phyloP scores from a whole-genome alignment of 495 filamentous ascomycete species.

The Amorphotheca resinae region DNA sequence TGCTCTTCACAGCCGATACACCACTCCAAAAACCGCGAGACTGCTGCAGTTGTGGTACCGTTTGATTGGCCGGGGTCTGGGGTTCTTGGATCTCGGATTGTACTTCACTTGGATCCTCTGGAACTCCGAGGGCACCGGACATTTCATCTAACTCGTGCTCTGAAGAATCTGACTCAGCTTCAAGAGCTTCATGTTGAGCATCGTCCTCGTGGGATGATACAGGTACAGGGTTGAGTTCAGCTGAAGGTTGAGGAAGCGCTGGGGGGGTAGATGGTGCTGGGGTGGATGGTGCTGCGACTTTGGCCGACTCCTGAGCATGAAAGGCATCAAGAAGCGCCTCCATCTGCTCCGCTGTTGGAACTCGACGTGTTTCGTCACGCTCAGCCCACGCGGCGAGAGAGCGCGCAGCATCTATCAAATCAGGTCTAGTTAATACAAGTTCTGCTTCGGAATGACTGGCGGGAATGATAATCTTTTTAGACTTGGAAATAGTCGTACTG shows the following conservation, averaged over 20 bases:
- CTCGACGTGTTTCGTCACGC: background rate
- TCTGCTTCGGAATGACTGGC: background rate
- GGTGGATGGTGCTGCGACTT: background rate
- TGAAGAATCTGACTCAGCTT: background rate
- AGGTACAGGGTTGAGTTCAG: background rate
- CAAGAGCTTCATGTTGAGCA: background rate
- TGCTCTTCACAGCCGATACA: background rate
- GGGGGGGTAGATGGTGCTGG: background rate
- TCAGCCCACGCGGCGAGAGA: background rate
- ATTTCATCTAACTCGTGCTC: background rate
- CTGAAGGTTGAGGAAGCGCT: background rate
- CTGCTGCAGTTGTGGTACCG: background rate
- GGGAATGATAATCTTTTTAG: background rate
- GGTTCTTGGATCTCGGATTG: background rate
- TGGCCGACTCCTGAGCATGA: background rate
- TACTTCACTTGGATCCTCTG: background rate
- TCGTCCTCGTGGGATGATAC: background rate
- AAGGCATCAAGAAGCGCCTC: background rate
- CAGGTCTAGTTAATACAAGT: conserved; percentile 1
- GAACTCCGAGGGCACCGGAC: background rate
- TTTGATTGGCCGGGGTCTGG: conserved; percentile 3
- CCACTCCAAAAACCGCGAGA: background rate
- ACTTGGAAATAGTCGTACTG: background rate
- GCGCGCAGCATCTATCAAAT: conserved; percentile 1
- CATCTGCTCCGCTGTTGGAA: background rate